phyloP scores from a whole-genome alignment of 1,284 basidiomycete species.

The Trametes polyzona region DNA sequence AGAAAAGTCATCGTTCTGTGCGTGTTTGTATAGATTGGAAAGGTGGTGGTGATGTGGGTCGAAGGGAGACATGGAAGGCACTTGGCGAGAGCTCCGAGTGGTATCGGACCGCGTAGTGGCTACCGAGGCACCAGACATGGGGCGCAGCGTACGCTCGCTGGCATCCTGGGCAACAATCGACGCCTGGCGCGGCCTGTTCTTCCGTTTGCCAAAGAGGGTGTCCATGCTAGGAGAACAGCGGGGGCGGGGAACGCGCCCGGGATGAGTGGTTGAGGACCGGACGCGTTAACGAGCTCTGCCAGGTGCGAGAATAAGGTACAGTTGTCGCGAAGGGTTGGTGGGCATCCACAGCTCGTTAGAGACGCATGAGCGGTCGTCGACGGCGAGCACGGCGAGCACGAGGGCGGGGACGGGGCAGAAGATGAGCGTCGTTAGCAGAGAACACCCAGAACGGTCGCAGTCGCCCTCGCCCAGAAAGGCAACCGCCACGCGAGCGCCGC shows the following conservation, averaged over 20 bases:
- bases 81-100: constrained; percentile 63
- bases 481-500: constrained; percentile 8
- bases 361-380: constrained; percentile 18
- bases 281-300: constrained; percentile 5
- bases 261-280: background rate
- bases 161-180: constrained; percentile 50
- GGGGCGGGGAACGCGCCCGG: constrained; percentile 3
- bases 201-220: constrained; percentile 59
- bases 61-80: constrained; percentile 56
- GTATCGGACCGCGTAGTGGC: constrained; percentile 63
- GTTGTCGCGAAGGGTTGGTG: background rate
- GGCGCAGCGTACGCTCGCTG: constrained; percentile 54
- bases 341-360: constrained; percentile 15
- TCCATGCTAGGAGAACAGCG: constrained; percentile 46
- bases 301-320: background rate
- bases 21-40: constrained; percentile 54
- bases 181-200: constrained; percentile 51
- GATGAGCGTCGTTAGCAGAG: constrained; percentile 5
- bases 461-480: constrained; percentile 5
- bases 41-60: constrained; percentile 55
- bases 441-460: background rate
- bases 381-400: background rate
- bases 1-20: constrained; percentile 62
- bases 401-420: background rate
- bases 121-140: constrained; percentile 35